Evolutionary conservation across 2,329 filamentous ascomycete genomes (phyloP).

Genomic region (Endothia cerciana): DNA sequence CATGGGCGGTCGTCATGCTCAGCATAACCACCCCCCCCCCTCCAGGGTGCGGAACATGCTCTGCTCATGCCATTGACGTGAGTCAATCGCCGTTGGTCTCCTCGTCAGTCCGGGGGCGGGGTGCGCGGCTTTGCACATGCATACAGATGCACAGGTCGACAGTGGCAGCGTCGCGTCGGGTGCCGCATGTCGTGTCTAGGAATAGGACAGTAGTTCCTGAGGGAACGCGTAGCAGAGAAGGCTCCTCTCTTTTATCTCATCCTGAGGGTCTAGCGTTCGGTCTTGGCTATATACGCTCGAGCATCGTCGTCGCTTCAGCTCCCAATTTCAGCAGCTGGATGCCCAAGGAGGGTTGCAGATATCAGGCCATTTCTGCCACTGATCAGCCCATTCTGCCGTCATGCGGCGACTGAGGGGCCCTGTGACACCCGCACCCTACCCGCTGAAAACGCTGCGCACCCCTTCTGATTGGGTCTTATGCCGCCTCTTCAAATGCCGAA

Average conservation of each 20-base stretch:
- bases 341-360: conserved; percentile 9
- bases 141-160: neutral
- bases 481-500: neutral
- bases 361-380: conserved; percentile 24
- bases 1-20: neutral
- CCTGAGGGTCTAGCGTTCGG: neutral
- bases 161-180: neutral
- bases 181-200: too few species aligned
- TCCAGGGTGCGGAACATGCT: neutral
- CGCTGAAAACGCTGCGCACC: neutral
- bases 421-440: neutral
- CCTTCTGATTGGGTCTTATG: conserved; percentile 20
- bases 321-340: conserved; percentile 12
- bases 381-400: conserved; percentile 28
- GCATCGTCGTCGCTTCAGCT: conserved; percentile 4
- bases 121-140: neutral
- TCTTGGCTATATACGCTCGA: neutral
- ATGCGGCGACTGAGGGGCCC: conserved; percentile 7
- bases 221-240: too few species aligned
- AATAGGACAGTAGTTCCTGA: too few species aligned
- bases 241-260: neutral
- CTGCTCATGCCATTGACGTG: too few species aligned
- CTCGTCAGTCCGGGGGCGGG: too few species aligned
- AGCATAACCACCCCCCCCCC: neutral
- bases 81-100: too few species aligned